Conservation (phyloP, 345 rosid genomes). For the Citrus inodora region DNA sequence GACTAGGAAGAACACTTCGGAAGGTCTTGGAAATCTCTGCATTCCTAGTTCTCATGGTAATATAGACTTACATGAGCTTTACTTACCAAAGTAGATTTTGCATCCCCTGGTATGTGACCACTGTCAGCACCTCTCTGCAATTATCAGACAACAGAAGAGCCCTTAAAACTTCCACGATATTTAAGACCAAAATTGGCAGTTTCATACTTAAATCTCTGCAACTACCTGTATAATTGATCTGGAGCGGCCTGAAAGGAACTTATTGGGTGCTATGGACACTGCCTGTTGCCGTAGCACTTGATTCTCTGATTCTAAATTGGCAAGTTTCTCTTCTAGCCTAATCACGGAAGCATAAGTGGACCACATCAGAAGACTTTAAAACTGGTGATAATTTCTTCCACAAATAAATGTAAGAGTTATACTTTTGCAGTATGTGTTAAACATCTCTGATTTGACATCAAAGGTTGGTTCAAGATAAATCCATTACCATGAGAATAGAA, state of each 20-base stretch:
- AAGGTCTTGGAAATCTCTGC: neutral
- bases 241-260: conserved; percentile 89
- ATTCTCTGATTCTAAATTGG: conserved; percentile 82
- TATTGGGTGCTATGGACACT: conserved; percentile 89
- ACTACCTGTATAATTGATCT: conserved; percentile 83
- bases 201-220: neutral
- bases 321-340: conserved; percentile 85
- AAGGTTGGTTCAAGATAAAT: neutral
- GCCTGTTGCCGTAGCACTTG: conserved; percentile 93
- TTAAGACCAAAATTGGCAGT: neutral
- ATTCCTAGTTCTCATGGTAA: neutral
- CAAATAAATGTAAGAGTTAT: neutral
- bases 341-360: conserved; percentile 19
- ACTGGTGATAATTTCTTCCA: neutral
- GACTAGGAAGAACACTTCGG: neutral
- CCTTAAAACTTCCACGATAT: neutral
- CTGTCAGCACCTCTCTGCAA: conserved; percentile 75
- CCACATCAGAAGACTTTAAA: conserved; percentile 5
- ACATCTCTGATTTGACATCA: neutral
- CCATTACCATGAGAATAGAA: neutral
- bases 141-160: conserved; percentile 19
- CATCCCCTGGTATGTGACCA: conserved; percentile 56
- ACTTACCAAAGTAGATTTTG: conserved; percentile 54
- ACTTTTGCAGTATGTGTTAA: neutral
- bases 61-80: neutral